phyloP scores from a whole-genome alignment of 306 rosid genomes.

The Quercus agrifolia region DNA sequence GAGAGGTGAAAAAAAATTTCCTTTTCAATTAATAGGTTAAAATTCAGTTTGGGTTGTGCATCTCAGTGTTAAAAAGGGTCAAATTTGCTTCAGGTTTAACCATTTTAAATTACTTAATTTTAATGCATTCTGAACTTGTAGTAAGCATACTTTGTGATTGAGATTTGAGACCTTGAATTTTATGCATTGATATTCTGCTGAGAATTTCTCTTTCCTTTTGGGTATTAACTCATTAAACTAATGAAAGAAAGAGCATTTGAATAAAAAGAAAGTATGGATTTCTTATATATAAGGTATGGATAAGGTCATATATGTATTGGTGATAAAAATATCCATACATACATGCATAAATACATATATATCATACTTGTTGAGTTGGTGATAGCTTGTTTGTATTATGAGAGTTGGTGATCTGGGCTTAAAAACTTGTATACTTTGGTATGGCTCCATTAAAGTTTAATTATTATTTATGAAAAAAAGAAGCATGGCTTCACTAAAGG shows the following conservation, averaged over 20 bases:
- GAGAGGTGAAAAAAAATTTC: constrained; percentile 47
- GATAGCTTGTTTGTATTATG: not conserved
- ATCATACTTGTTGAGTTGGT: no score
- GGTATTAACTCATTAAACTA: not conserved
- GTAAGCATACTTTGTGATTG: not conserved
- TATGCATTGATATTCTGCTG: not conserved
- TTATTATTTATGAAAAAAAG: no score
- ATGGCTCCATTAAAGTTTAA: not conserved
- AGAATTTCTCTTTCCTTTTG: not conserved
- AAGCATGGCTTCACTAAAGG: not conserved
- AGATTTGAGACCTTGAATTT: not conserved
- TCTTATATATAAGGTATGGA: not conserved
- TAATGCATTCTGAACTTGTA: not conserved
- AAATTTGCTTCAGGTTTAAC: not conserved
- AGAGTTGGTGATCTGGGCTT: not conserved
- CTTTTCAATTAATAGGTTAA: constrained; percentile 4
- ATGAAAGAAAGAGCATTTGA: not conserved
- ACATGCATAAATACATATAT: no score
- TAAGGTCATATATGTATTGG: not conserved
- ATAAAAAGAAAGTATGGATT: not conserved
- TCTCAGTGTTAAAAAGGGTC: not conserved
- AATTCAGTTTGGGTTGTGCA: not conserved
- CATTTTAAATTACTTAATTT: not conserved
- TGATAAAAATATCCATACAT: not conserved
- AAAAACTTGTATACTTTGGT: not conserved